Evolutionary conservation across 768 basidiomycete species (phyloP), one percentile per base, ranked within the genome.

Genomic region (Tulasnella sp.): DNA sequence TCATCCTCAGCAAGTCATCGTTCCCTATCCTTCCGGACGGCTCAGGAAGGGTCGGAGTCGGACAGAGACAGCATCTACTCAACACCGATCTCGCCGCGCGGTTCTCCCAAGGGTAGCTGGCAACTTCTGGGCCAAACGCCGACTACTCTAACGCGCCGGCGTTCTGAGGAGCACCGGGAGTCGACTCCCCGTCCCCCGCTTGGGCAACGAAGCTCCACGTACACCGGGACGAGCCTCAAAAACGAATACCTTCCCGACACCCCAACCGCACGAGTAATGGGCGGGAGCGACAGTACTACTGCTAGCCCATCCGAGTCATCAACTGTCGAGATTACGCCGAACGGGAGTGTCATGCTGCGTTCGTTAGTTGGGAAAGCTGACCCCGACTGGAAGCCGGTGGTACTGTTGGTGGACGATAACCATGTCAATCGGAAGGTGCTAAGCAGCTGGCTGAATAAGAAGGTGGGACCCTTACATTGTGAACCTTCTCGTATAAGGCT

Each of bases 351-450:
- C 4, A 86, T 96, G 80, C 85, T 96, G 72, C 92, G 90, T 85
- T 89, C 92, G 5, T 92, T 94, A 0, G 85, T 93, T 24, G 89
- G 90, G 40, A 86, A 91, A 9, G 81, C 90, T 22, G 89, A 89
- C 28, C 85, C 85, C 16, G 84, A 85, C 14, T 79, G 76, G 58
- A 86, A 87, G 24, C 87, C 86, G 6, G 89, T 92, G 77, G 92
- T 97, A 7, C 87, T 98, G 58, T 92, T 97, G 1, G 94, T 97
- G 1, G 96, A 98, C 86, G 97, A 98, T 83, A 98, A 98, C 84
- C 89, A 85, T 80, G 93, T 98, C 79, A 90, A 98, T 80, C 91
- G 96, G 76, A 91, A 90, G 83, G 88, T 98, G 37, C 89, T 98
- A 91, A 79, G 72, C 16, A 80, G 76, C 31, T 83, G 81, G 81